Evolutionary conservation across 768 basidiomycete genomes (phyloP).

Genomic region (Boletus sp.): DNA sequence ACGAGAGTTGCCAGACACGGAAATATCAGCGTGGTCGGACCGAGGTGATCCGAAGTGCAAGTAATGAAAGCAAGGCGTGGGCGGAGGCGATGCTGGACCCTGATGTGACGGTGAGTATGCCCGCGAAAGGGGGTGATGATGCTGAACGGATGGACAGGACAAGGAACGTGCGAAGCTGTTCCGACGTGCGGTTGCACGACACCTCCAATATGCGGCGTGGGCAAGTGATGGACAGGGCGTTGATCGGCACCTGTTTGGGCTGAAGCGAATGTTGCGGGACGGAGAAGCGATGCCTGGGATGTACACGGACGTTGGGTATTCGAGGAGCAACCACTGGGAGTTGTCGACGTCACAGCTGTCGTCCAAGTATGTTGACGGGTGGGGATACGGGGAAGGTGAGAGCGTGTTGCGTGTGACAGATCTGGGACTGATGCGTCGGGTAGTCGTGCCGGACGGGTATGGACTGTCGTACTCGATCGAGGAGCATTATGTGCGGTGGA

Average conservation of each 20-base stretch:
- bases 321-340: conserved; percentile 84
- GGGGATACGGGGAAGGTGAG: conserved; percentile 95
- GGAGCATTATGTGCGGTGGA: conserved; percentile 84
- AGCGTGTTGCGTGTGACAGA: neutral
- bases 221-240: conserved; percentile 94
- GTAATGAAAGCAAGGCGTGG: conserved; percentile 81
- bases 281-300: conserved; percentile 74
- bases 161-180: conserved; percentile 63
- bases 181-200: conserved; percentile 72
- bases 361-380: conserved; percentile 81
- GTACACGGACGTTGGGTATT: conserved; percentile 71
- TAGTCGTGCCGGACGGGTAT: conserved; percentile 90
- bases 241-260: conserved; percentile 91
- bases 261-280: conserved; percentile 76
- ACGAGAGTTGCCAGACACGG: conserved; percentile 93
- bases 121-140: neutral
- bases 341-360: conserved; percentile 88
- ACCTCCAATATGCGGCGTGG: conserved; percentile 85
- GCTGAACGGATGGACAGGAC: conserved; percentile 39
- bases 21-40: conserved; percentile 90
- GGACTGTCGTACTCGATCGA: conserved; percentile 91
- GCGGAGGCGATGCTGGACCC: conserved; percentile 84
- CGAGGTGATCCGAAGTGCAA: conserved; percentile 89
- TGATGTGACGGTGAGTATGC: conserved; percentile 42
- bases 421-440: conserved; percentile 6